Evolutionary conservation across 441 rosid species (phyloP), one percentile per base, ranked within the genome.

Genomic region (Jatropha podagrica): DNA sequence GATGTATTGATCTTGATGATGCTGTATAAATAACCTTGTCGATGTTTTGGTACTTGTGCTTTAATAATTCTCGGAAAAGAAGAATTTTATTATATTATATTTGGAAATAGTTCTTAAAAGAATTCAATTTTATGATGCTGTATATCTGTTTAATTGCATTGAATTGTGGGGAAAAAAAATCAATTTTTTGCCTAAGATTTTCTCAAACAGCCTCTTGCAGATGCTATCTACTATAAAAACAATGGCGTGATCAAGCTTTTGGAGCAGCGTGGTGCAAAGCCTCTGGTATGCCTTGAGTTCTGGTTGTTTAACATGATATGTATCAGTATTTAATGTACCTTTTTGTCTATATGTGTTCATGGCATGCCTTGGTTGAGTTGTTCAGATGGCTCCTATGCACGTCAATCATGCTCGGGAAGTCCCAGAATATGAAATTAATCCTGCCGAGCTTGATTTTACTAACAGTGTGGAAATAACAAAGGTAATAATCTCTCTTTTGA

Each of bases 311-410:
- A 13, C 13, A 52, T 42, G 65, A 62, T 7, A 42, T 60, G 20
- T 40, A 26, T 62, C 14, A 5, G 9, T 64, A 27, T 17, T 17
- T 42, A 13, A 12, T 8, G 67, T 46, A 59, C n/a, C 70, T 75
- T 67, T 56, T 63, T 48, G 76, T 27, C 13, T 42, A 38, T 32
- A 69, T 68, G 13, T 66, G 44, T 15, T 41, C 7, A 44, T 71
- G 66, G 68, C n/a, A 23, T 32, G 37, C 51, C 44, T 77, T 60
- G 61, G 61, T 42, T 48, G 42, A 72, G 23, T 72, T 18, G 3
- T 68, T 42, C 78, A 90, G 98, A 80, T 82, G 91, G 96, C 96
- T 77, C 98, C 99, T 54, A 95, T 95, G 99, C 96, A 91, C 3
- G 99, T 95, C 58, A 86, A 88, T 10, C 90, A 91, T 67, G 85